phyloP scores from a whole-genome alignment of 306 rosid species.

The Biancaea sappan region DNA sequence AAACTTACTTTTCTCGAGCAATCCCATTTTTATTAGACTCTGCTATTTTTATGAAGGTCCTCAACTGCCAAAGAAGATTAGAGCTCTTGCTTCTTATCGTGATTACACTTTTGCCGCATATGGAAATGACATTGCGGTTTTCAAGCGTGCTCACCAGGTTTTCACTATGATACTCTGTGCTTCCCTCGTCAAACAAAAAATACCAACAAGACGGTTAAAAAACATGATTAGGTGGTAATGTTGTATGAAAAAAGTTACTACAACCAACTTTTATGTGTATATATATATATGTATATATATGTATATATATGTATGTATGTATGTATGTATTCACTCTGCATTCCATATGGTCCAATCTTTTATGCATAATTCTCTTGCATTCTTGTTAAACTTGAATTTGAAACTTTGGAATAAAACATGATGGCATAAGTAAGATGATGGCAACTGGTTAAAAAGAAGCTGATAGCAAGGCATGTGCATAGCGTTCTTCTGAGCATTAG shows the following conservation, averaged over 20 bases:
- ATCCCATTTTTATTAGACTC: not conserved
- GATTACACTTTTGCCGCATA: constrained; percentile 82
- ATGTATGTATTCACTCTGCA: too few relatives aligned
- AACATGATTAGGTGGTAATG: not conserved
- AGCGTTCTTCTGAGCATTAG: not conserved
- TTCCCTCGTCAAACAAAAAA: too few relatives aligned
- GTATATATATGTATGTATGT: too few relatives aligned
- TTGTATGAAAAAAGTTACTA: not conserved
- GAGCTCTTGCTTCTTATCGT: constrained; percentile 84
- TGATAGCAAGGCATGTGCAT: not conserved
- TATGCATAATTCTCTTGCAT: not conserved
- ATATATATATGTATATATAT: too few relatives aligned
- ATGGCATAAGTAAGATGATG: not conserved
- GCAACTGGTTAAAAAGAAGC: not conserved
- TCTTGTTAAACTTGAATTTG: not conserved
- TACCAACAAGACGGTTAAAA: too few relatives aligned
- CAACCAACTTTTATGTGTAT: too few relatives aligned
- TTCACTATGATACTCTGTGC: not conserved
- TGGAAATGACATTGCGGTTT: constrained; percentile 69
- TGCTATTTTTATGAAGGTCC: constrained; percentile 57
- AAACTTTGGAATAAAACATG: not conserved
- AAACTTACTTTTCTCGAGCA: not conserved
- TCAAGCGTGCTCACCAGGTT: constrained; percentile 87
- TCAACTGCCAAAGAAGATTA: constrained; percentile 80
- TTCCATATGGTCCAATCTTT: not conserved